Evolutionary conservation across 1,284 basidiomycete genomes (phyloP).

Genomic region (Fomitopsis schrenkii): DNA sequence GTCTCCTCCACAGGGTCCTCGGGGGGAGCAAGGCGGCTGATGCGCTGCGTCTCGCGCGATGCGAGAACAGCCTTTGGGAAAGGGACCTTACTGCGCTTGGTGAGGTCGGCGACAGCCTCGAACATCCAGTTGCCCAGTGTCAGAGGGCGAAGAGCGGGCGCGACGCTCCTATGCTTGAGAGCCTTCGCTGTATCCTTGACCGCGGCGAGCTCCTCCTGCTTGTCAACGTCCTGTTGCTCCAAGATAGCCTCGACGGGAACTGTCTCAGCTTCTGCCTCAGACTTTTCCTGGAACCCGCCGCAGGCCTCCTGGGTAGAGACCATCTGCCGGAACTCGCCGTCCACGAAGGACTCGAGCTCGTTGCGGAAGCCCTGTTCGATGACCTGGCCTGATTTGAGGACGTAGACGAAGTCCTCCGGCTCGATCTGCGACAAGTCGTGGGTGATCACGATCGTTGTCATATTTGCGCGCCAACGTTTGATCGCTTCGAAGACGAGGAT

Average conservation of each 20-base stretch:
- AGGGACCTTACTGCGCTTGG: conserved; percentile 23
- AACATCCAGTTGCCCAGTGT: conserved; percentile 73
- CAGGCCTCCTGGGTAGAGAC: conserved; percentile 40
- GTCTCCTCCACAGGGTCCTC: conserved; percentile 27
- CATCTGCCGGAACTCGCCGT: conserved; percentile 60
- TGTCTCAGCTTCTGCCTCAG: conserved; percentile 24
- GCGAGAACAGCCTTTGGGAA: conserved; percentile 16
- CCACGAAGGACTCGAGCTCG: conserved; percentile 58
- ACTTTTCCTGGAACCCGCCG: conserved; percentile 45
- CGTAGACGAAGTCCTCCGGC: conserved; percentile 83
- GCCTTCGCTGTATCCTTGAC: conserved; percentile 19
- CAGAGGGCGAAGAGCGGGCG: conserved; percentile 30
- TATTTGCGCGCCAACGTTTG: conserved; percentile 76
- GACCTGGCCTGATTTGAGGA: conserved; percentile 81
- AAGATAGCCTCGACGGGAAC: conserved; percentile 37
- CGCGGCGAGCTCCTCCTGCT: conserved; percentile 26
- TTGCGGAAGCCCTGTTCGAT: conserved; percentile 85
- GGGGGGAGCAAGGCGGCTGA: conserved; percentile 35
- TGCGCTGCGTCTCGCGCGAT: conserved; percentile 21
- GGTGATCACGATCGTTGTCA: conserved; percentile 94
- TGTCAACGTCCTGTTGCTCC: conserved; percentile 34
- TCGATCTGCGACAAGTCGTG: conserved; percentile 90
- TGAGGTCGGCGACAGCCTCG: conserved; percentile 69
- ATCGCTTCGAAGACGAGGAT: conserved; percentile 88
- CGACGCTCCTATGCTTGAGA: conserved; percentile 35